Evolutionary conservation across 1,284 basidiomycete species (phyloP), one percentile per base, ranked within the genome.

Genomic region (Quambalaria eucalypti): DNA sequence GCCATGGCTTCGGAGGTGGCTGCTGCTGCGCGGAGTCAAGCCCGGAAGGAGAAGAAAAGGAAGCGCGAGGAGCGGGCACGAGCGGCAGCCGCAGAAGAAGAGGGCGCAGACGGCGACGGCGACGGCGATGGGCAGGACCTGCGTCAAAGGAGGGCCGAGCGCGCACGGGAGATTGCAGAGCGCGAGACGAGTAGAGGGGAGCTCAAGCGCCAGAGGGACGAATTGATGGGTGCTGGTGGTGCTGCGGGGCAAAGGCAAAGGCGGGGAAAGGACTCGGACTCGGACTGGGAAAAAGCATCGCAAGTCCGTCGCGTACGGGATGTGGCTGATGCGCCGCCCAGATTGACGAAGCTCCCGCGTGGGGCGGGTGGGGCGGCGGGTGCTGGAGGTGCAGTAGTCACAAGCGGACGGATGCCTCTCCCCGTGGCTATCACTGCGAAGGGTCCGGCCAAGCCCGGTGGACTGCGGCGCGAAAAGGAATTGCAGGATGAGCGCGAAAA

Each of bases 401-500:
- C 54, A 25, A 63, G 60, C 51, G 64, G 64, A 19, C 57, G 60
- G 5, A 54, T 66, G 23, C 62, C 65, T 0, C 51, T 56, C 30
- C 54, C 60, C 14, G 46, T 48, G 4, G 50, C 29, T 19, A 59
- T 61, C 47, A 66, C 60, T 30, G 52, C 58, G 8, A 64, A 61
- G 4, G 46, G 39, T 39, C 28, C 31, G 29, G n/a, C 19, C 8
- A n/a, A n/a, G n/a, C n/a, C n/a, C n/a, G 21, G 52, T 33, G 28
- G 52, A 23, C 23, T 33, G 9, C 8, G 44, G 8, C 14, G 52
- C 28, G 21, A 54, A 46, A 19, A 46, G 36, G 28, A 21, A 5
- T 61, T 72, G 21, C 61, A 64, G 30, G 61, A 69, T 42, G 69
- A 72, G 59, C 60, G 69, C 25, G 49, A 70, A 25, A 59, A 58